phyloP scores from a whole-genome alignment of 1,139 yeast genomes.

The Geotrichum histeridarum region DNA sequence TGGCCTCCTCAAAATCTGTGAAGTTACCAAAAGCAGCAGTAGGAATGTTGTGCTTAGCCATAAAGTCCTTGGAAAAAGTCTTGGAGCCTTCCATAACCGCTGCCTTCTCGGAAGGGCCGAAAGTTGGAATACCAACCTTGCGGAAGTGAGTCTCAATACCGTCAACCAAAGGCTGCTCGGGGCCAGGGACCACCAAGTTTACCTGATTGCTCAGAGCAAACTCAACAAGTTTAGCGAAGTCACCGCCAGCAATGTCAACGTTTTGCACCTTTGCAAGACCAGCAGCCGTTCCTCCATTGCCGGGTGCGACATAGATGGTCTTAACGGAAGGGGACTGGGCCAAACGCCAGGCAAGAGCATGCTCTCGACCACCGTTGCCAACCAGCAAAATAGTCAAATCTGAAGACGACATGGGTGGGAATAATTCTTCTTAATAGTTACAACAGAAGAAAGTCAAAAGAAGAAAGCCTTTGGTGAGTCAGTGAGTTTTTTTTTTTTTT shows the following conservation, averaged over 20 bases:
- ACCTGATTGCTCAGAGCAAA: slow-evolving; percentile 69
- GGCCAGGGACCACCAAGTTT: slow-evolving; percentile 88
- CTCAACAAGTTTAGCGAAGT: slow-evolving; percentile 40
- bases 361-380: slow-evolving; percentile 99
- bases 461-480: slow-evolving; percentile 6
- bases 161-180: slow-evolving; percentile 97
- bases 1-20: slow-evolving; percentile 69
- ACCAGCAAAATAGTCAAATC: slow-evolving; percentile 65
- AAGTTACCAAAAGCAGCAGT: slow-evolving; percentile 88
- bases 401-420: slow-evolving; percentile 14
- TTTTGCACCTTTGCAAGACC: slow-evolving; percentile 56
- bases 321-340: slow-evolving; percentile 69
- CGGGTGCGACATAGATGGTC: slow-evolving; percentile 87
- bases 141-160: slow-evolving; percentile 72
- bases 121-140: slow-evolving; percentile 82
- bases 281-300: slow-evolving; percentile 85
- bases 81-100: slow-evolving; percentile 97
- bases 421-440: not conserved
- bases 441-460: slow-evolving; percentile 1
- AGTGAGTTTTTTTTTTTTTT: not conserved
- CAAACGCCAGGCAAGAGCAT: slow-evolving; percentile 90
- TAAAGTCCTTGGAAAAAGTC: slow-evolving; percentile 88
- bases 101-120: slow-evolving; percentile 89
- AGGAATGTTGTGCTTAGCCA: slow-evolving; percentile 88
- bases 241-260: slow-evolving; percentile 54